These are phyloP conservation scores for Tylopilus sp. DNA, from an alignment of 768 basidiomycete genomes.

Conservation along the genomic window DNA sequence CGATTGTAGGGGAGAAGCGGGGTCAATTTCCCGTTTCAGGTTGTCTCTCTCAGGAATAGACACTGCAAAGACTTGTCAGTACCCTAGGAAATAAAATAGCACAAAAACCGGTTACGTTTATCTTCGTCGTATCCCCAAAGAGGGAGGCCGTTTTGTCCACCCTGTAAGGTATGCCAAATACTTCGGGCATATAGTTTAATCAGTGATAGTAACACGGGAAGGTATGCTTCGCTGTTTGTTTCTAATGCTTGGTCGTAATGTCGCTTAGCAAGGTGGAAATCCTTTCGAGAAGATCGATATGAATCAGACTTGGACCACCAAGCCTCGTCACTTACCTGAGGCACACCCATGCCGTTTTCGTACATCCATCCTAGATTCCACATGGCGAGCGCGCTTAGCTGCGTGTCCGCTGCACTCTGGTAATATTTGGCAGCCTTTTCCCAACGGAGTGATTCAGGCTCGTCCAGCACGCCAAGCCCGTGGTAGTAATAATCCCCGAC, in stretches of 20 bases:
- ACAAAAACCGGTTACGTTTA: conserved; percentile 18
- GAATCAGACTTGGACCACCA: not conserved
- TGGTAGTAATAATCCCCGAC: conserved; percentile 97
- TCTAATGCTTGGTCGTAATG: conserved; percentile 91
- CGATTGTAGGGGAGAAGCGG: conserved; percentile 3
- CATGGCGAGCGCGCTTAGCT: conserved; percentile 90
- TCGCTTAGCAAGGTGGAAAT: conserved; percentile 95
- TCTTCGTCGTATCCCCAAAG: conserved; percentile 63
- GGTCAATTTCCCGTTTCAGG: conserved; percentile 26
- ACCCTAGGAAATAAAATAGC: not conserved
- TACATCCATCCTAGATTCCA: conserved; percentile 99
- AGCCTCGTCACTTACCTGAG: conserved; percentile 51
- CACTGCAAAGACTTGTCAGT: conserved; percentile 17
- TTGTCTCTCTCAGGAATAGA: conserved; percentile 22
- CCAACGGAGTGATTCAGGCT: conserved; percentile 58
- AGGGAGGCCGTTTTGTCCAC: conserved; percentile 64
- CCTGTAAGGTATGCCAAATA: conserved; percentile 76
- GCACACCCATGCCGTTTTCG: conserved; percentile 91
- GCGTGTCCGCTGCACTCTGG: conserved; percentile 90
- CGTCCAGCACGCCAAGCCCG: conserved; percentile 75
- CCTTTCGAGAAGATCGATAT: conserved; percentile 40
- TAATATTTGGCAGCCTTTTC: conserved; percentile 95
- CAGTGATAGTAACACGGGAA: conserved; percentile 83
- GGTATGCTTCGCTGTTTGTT: conserved; percentile 83
- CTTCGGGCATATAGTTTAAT: conserved; percentile 79